Evolutionary conservation across 495 filamentous ascomycete genomes (phyloP), one percentile per base, ranked within the genome.

Genomic region (Glarea lozoyensis): DNA sequence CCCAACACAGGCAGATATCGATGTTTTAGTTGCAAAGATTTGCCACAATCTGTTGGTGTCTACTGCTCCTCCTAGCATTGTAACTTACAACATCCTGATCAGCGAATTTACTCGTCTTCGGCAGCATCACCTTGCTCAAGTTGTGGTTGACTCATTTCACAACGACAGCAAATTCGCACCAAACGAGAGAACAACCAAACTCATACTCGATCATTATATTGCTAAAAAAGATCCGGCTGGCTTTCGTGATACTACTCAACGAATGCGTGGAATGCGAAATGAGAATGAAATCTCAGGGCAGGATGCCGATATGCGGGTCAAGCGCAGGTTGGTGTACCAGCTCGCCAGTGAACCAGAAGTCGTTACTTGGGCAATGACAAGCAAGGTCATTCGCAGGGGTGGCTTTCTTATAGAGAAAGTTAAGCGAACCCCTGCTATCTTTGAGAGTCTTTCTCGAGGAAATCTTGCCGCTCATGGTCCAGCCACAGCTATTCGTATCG

Each of bases 41-140:
- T 84, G 77, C 58, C 79, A 79, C 52, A 81, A 82, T 57, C 58
- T 89, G 2, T 65, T 86, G 10, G 60, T 72, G 2, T 75, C 68
- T 3, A 46, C 60, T 3, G 58, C 70, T 3, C 70, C 79, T 4
- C 82, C 82, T 2, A 69, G 68, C 39, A 65, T 81, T 12, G 53
- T 70, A 23, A 87, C 78, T 10, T 87, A 79, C 62, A 86, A 86
- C 50, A 62, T 68, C 22, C 64, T 89, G 18, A 70, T 89, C 13
- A 50, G 64, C 11, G 65, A 67, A 20, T 75, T 89, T 33, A 69
- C 69, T 27, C 59, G 62, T 21, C 57, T 78, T 11, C 58, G 66
- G 35, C 63, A 68, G 25, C 57, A 68, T 47, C 55, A 64, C 17
- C 59, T 86, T 7, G 68, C 75, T 5, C 57, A 74, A 23, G 49